Evolutionary conservation across 169 alveolate species (phyloP), one percentile per base, ranked within the genome.

Genomic region (Cystoisospora suis): DNA sequence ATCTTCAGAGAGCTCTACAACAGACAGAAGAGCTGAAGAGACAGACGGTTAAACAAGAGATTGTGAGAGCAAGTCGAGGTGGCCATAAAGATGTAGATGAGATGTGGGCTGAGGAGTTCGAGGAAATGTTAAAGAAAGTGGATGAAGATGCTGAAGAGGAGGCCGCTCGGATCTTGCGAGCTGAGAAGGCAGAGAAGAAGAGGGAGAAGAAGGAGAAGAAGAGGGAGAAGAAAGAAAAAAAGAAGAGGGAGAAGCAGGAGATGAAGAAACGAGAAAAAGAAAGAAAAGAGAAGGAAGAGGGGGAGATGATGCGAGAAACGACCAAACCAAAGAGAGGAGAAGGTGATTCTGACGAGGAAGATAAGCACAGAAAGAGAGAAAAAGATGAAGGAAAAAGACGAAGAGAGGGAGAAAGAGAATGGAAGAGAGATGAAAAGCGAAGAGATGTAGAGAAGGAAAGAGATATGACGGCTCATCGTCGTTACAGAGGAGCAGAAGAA

Each of bases 41-140:
- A 6, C 58, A 72, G 83, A 72, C 83, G 7, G 83, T 40, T 12
- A 38, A 46, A 29, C 45, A 40, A 59, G 75, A 49, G 86, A 61
- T 20, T 32, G 44, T 29, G 15, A 29, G 29, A 36, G 81, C 83
- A 2, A 75, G 45, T 69, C 75, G 58, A 49, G 86, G 29, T 12
- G 81, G 86, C 34, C 42, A 53, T 32, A 75, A 75, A 56, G 91
- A 87, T 38, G 91, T 75, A 0, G 91, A 87, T 29, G 91, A 87
- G 53, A 87, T 87, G 86, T 87, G 91, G 91, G 85, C 86, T 45
- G 87, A 75, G 29, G 87, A 87, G 38, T 87, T 87, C 44, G 91
- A 87, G 45, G 61, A 59, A 61, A 83, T 83, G 89, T 58, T 83
- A 40, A 53, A 44, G 75, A 9, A 81, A 53, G 34, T 81, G 77